Percentiles rank a stretch among this genome's conserved stretches.
phyloP scores from a whole-genome alignment of 1,284 basidiomycete species.

The Kwoniella shivajii region DNA sequence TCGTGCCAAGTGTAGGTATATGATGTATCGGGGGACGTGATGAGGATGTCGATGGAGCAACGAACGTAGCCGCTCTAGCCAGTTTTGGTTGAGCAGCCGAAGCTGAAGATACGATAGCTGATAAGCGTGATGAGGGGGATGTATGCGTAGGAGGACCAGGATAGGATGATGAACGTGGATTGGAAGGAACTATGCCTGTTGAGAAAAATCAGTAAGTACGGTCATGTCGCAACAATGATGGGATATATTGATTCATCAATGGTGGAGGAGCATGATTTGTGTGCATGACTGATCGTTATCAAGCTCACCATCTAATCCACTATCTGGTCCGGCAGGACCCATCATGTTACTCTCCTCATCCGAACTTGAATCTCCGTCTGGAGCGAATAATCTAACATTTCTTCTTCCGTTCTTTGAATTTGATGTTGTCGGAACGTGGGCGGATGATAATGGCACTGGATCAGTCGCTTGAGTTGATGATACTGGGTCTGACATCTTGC shows the following conservation, averaged over 20 bases:
- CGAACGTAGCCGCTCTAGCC: constrained; percentile 14
- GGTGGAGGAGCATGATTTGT: no score
- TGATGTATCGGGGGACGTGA: constrained; percentile 8
- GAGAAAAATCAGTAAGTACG: not conserved
- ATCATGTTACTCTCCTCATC: constrained; percentile 15
- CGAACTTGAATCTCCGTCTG: constrained; percentile 21
- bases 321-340: not conserved
- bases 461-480: constrained; percentile 4
- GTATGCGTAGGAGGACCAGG: constrained; percentile 17
- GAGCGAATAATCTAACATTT: constrained; percentile 17
- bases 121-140: constrained; percentile 18
- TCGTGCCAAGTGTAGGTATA: not conserved
- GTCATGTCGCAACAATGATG: not conserved
- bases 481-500: not conserved
- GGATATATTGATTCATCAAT: no score
- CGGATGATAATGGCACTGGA: not conserved
- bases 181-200: constrained; percentile 11
- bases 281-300: not conserved
- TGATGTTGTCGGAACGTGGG: not conserved
- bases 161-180: constrained; percentile 17
- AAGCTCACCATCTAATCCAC: constrained; percentile 12
- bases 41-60: constrained; percentile 5
- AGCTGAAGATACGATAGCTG: constrained; percentile 19
- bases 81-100: constrained; percentile 24
- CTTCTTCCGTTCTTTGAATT: constrained; percentile 14